Evolutionary conservation across 257 asterid species (phyloP).

Genomic region (Primulina eburnea): DNA sequence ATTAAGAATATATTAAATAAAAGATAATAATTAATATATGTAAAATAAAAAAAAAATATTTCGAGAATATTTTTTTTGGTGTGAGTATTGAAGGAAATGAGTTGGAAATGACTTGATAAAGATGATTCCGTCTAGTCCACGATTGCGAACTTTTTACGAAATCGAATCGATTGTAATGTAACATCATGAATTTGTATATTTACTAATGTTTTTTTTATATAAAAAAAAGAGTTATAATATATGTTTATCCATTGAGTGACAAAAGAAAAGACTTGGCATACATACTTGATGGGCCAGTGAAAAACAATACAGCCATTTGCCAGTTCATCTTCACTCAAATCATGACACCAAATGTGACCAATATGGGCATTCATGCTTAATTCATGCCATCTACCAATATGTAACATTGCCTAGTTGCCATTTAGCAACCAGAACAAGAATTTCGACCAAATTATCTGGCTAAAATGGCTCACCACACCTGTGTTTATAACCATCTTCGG

Average conservation of each 20-base stretch:
- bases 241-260: neutral
- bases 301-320: conserved; percentile 31
- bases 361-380: conserved; percentile 20
- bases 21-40: no score
- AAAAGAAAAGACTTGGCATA: conserved; percentile 21
- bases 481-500: neutral
- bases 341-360: conserved; percentile 21
- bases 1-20: no score
- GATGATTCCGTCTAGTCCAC: no score
- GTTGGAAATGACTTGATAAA: no score
- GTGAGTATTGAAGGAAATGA: no score
- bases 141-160: no score
- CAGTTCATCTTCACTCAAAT: conserved; percentile 35
- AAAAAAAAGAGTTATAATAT: no score
- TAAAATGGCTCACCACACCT: conserved; percentile 19
- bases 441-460: conserved; percentile 15
- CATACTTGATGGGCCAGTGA: conserved; percentile 34
- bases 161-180: no score
- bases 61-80: no score
- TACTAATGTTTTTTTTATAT: no score
- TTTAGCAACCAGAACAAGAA: conserved; percentile 12
- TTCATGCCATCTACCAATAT: conserved; percentile 14
- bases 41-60: no score
- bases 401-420: conserved; percentile 19
- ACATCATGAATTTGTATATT: no score